phyloP scores from a whole-genome alignment of 1,284 basidiomycete genomes.

The Marasmius oreades region DNA sequence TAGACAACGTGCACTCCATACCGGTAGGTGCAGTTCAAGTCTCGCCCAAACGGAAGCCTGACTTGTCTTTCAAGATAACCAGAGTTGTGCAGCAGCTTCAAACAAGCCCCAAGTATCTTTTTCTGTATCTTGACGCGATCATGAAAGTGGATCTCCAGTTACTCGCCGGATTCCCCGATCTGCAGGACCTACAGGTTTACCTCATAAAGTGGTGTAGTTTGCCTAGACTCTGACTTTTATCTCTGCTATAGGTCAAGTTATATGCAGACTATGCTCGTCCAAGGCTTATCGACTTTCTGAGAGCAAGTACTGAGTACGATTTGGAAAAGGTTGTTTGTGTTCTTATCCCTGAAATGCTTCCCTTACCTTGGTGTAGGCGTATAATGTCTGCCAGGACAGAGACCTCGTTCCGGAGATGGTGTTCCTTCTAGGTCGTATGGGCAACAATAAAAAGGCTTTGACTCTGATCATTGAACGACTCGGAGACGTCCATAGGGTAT shows the following conservation, averaged over 20 bases:
- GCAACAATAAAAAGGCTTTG: conserved; percentile 93
- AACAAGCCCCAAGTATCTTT: conserved; percentile 77
- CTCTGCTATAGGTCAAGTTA: conserved; percentile 73
- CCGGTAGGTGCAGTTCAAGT: conserved; percentile 54
- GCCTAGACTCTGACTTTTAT: neutral
- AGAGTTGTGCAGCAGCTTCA: conserved; percentile 88
- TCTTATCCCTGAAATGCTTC: neutral
- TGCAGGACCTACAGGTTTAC: conserved; percentile 50
- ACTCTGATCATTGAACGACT: conserved; percentile 94
- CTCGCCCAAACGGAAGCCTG: neutral
- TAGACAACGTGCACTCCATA: conserved; percentile 95
- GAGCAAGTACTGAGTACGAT: conserved; percentile 90
- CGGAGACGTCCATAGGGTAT: conserved; percentile 85
- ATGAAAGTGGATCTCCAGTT: conserved; percentile 85
- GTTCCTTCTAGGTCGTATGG: conserved; percentile 95
- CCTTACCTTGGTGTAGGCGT: conserved; percentile 59
- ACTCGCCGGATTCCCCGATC: conserved; percentile 79
- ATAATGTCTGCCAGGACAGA: conserved; percentile 77
- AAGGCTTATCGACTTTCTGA: conserved; percentile 86
- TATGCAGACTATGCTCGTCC: conserved; percentile 86
- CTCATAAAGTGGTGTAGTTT: neutral
- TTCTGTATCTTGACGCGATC: conserved; percentile 90
- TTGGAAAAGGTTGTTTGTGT: conserved; percentile 66
- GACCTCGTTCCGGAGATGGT: conserved; percentile 97
- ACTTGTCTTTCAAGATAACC: conserved; percentile 53